Evolutionary conservation across 2,329 filamentous ascomycete species (phyloP).

Genomic region (Fusarium caatingaense): DNA sequence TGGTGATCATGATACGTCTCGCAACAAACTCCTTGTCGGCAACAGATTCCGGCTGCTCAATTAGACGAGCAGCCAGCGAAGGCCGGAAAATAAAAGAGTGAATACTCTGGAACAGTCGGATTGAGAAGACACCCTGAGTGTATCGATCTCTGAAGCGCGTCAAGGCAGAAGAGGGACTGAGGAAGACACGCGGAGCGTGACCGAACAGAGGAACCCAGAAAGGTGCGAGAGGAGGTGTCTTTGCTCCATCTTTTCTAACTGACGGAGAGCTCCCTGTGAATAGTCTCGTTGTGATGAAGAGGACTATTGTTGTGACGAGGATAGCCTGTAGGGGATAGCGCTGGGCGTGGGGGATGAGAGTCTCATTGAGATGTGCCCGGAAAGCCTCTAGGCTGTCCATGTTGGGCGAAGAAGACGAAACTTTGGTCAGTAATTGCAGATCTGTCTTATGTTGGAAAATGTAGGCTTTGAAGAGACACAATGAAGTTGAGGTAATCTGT

Average conservation of each 20-base stretch:
- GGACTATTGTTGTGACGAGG: conserved; percentile 41
- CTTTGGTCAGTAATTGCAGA: neutral
- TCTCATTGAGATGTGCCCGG: conserved; percentile 28
- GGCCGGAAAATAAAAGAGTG: conserved; percentile 53
- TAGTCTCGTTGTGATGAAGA: conserved; percentile 45
- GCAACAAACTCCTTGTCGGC: conserved; percentile 46
- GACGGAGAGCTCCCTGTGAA: conserved; percentile 55
- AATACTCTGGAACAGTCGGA: conserved; percentile 49
- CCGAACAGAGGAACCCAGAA: conserved; percentile 54
- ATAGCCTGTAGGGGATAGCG: conserved; percentile 41
- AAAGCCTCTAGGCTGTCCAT: conserved; percentile 34
- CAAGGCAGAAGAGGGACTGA: conserved; percentile 48
- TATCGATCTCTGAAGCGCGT: conserved; percentile 48
- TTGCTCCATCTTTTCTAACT: conserved; percentile 28
- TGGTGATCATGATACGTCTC: conserved; percentile 46
- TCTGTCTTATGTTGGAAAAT: neutral
- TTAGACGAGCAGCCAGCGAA: conserved; percentile 44
- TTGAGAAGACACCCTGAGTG: conserved; percentile 51
- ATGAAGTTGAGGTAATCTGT: conserved; percentile 31
- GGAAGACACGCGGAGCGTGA: conserved; percentile 50
- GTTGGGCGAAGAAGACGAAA: neutral
- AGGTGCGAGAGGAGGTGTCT: conserved; percentile 45
- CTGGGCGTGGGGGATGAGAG: conserved; percentile 36
- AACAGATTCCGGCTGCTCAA: conserved; percentile 46
- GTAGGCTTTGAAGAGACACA: neutral